Percentiles rank a stretch among this genome's conserved stretches.
Conservation (phyloP, 176 grass and related monocot genomes). For the Rhynchospora breviuscula region DNA sequence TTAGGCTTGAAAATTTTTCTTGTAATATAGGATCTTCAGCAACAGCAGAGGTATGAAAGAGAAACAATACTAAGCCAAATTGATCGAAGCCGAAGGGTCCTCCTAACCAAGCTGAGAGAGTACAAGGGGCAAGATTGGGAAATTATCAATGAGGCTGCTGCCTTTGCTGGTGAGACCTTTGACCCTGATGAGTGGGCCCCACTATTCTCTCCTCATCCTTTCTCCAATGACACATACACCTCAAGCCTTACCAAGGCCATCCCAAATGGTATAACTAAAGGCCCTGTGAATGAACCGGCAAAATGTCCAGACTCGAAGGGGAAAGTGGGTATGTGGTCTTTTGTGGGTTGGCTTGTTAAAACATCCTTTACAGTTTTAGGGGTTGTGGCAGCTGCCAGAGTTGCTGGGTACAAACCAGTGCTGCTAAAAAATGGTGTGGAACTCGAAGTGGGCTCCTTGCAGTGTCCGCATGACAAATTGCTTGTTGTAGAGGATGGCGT, state of each 20-base stretch:
- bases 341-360: constrained; percentile 66
- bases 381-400: constrained; percentile 45
- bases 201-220: constrained; percentile 49
- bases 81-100: constrained; percentile 50
- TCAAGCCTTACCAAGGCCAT: constrained; percentile 28
- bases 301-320: constrained; percentile 14
- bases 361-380: constrained; percentile 50
- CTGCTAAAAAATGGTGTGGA: constrained; percentile 25
- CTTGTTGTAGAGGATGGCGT: constrained; percentile 55
- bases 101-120: constrained; percentile 65
- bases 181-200: constrained; percentile 62
- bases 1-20: not conserved
- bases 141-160: constrained; percentile 62
- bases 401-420: constrained; percentile 46
- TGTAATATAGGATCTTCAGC: constrained; percentile 56
- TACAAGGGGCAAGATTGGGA: constrained; percentile 75
- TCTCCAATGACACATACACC: constrained; percentile 45
- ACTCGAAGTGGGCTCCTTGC: constrained; percentile 17
- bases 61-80: constrained; percentile 65
- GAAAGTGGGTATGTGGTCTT: constrained; percentile 29
- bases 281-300: not conserved
- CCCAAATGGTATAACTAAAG: constrained; percentile 10
- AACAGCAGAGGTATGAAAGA: constrained; percentile 75
- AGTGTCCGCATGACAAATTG: constrained; percentile 60
- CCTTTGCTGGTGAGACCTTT: constrained; percentile 66